Evolutionary conservation across 140 eudicot genomes (phyloP).

Genomic region (Stevia rebaudiana): DNA sequence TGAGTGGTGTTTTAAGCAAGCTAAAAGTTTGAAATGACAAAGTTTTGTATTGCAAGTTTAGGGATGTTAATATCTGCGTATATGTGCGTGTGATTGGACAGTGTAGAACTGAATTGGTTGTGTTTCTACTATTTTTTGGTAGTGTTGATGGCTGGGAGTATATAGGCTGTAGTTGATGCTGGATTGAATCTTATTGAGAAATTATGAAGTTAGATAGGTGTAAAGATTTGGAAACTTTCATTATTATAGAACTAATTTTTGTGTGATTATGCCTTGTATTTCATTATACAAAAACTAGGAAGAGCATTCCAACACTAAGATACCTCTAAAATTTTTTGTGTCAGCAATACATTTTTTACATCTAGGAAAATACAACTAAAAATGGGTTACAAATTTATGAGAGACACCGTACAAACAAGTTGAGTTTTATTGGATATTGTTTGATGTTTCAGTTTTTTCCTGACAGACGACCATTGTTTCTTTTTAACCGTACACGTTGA

Average conservation of each 20-base stretch:
- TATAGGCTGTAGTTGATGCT: neutral
- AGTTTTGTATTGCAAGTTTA: slow-evolving; percentile 6
- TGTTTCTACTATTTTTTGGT: neutral
- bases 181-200: neutral
- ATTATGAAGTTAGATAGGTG: neutral
- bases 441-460: neutral
- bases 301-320: slow-evolving; percentile 2
- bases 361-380: neutral
- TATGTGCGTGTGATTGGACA: neutral
- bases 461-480: neutral
- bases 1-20: slow-evolving; percentile 9
- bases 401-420: slow-evolving; percentile 6
- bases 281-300: slow-evolving; percentile 1
- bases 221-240: neutral
- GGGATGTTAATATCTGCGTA: slow-evolving; percentile 7
- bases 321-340: neutral
- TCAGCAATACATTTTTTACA: neutral
- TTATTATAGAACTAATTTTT: neutral
- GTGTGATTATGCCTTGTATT: no score
- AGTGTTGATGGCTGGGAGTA: neutral
- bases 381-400: slow-evolving; percentile 6
- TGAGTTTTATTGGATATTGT: slow-evolving; percentile 13
- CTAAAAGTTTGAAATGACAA: neutral
- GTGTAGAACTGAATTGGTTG: neutral
- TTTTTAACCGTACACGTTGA: slow-evolving; percentile 5